Conservation (phyloP, 2,329 filamentous ascomycete species). For the Pyricularia grisea region DNA sequence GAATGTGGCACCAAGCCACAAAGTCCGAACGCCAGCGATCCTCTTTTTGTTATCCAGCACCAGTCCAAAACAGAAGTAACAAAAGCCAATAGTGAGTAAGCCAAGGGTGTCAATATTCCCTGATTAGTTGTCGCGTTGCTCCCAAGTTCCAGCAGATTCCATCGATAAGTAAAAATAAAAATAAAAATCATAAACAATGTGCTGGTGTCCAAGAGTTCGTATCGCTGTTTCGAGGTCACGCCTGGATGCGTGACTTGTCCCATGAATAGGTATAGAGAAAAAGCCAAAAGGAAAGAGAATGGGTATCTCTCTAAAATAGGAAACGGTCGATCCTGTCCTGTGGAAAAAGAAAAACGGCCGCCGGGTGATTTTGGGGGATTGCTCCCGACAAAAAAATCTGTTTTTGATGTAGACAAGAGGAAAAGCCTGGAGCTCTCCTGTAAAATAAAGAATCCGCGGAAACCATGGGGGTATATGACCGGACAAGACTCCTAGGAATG, state of each 20-base stretch:
- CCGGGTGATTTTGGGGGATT: background rate
- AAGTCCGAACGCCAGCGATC: conserved; percentile 5
- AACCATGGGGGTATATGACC: background rate
- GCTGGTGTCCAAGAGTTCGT: background rate
- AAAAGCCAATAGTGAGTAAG: background rate
- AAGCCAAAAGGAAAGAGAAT: background rate
- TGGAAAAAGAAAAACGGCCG: background rate
- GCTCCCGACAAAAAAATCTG: background rate
- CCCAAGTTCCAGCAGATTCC: background rate
- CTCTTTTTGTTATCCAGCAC: background rate
- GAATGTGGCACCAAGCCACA: background rate
- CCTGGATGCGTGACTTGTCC: background rate
- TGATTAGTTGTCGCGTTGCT: background rate
- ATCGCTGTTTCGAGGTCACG: background rate
- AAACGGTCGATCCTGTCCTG: background rate
- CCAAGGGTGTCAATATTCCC: background rate
- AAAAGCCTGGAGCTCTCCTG: background rate
- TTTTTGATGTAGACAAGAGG: background rate
- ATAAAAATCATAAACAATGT: background rate
- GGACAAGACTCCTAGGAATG: background rate
- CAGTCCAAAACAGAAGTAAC: background rate
- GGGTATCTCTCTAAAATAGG: background rate
- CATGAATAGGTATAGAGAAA: background rate
- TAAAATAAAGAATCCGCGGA: conserved; percentile 4
- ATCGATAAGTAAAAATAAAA: background rate